Base-by-base conservation (phyloP, 441 rosid species). In the Populus trichocarpa region DNA sequence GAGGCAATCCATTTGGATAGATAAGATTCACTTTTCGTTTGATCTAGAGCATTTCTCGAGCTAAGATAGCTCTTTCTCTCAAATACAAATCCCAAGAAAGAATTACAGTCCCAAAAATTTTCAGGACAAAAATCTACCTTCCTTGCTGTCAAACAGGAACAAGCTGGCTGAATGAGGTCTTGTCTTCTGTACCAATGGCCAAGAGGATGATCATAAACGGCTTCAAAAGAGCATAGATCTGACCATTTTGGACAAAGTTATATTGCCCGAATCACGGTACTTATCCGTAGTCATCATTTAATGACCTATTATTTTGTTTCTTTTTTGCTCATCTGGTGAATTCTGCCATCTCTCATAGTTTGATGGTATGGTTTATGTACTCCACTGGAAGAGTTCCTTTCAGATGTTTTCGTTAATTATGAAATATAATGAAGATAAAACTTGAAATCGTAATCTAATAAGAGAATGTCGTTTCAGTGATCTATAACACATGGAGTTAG, bases 1-100 rank as follows among this genome's bases (percentile, higher is more conserved):
- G 87, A 78, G 89, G 92, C 75, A 90, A 90, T 78, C 95, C 95
- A 8, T 92, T 92, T 73, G 91, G 87, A 42, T 93, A 77, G 81
- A 74, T 61, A 16, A 30, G 36, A 11, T 35, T 33, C 7, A 5
- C 25, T 25, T 25, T 25, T 25, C 25, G 25, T 25, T 25, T 25
- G 25, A 25, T 25, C 25, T 25, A 25, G 25, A 25, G 25, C 25
- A 25, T 25, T 25, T 25, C 25, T 25, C 25, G 25, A 25, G 25
- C 25, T 25, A 25, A 25, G 25, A 25, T 25, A 25, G 25, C 25
- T 25, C 25, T 25, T 1, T 25, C 25, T 25, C 25, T 25, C 25
- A 25, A 25, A 25, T 25, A 25, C 25, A 25, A 25, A 25, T 25
- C 25, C 25, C 25, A 25, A 25, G 25, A 25, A 25, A 25, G 25